Base-by-base conservation (phyloP, 2,329 filamentous ascomycete genomes). In the Sphaerulina musiva region DNA sequence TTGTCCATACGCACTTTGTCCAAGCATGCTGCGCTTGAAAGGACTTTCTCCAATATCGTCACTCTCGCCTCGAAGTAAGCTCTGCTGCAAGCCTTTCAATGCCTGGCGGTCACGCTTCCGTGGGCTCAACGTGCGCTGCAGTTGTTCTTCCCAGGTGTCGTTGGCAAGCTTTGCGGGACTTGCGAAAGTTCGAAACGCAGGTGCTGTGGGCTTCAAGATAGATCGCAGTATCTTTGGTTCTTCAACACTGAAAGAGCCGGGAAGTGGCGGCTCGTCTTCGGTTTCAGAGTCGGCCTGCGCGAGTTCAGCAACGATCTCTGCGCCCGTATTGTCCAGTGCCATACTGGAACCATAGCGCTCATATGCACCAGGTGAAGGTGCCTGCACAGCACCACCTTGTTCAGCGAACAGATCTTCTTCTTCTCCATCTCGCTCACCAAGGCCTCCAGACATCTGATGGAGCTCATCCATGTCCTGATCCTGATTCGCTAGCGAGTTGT, bases 61-160 rank as follows among this genome's bases (percentile, higher is more conserved):
- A 57, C 68, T 54, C 42, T 60, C 67, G 50, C 73, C 71, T 56
- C 71, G 72, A 60, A 76, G 74, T 58, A 78, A 76, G 55, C 80
- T 79, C 40, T 75, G 77, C 63, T 84, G 86, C 72, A 74, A 85
- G 75, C 78, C 84, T 72, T 73, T 78, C 34, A 93, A 76, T 29
- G 85, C 85, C 55, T 80, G 78, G 59, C 92, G 87, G 73, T 96
- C 87, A 66, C 93, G 86, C 75, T 97, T 97, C 67, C 88, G 84
- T 5, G 93, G 92, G 66, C 89, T 95, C 63, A 97, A 89, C 5
- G 93, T 97, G 62, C 90, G 90, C 69, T 90, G 88, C 59, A 98
- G 78, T 75, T 96, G 91, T 63, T 93, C 87, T 62, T 90, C 86
- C 93, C 93, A 98, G 69, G 95, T 87, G 56, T 91, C 88, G 80